Evolutionary conservation across 352 stramenopile species (phyloP).

Genomic region (Halophytophthora batemanensis): DNA sequence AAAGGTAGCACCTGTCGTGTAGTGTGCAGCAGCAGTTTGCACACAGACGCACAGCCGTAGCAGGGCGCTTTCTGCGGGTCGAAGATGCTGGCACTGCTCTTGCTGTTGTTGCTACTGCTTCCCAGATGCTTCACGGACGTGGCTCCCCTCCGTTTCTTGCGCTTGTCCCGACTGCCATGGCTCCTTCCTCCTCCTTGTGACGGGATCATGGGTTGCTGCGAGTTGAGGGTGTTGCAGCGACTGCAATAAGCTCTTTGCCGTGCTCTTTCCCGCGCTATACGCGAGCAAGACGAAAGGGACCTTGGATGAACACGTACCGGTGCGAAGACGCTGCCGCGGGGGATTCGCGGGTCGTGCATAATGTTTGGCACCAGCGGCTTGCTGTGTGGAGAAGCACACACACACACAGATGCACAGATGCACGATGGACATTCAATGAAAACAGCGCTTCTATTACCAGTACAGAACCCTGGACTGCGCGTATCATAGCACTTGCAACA

Average conservation of each 20-base stretch:
- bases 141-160: slow-evolving; percentile 24
- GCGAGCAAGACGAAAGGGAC: neutral
- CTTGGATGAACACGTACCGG: slow-evolving; percentile 20
- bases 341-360: slow-evolving; percentile 71
- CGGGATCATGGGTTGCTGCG: slow-evolving; percentile 10
- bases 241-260: too few species aligned
- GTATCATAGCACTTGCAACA: neutral
- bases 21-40: neutral
- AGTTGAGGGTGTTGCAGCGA: neutral
- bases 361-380: slow-evolving; percentile 54
- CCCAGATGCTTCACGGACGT: slow-evolving; percentile 11
- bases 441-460: neutral
- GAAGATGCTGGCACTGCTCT: slow-evolving; percentile 26
- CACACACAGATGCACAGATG: neutral
- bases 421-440: neutral
- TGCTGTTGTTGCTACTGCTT: slow-evolving; percentile 23
- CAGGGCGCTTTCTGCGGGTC: slow-evolving; percentile 25
- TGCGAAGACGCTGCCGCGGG: slow-evolving; percentile 62
- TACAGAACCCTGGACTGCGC: neutral
- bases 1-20: neutral
- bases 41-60: slow-evolving; percentile 32
- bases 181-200: slow-evolving; percentile 11
- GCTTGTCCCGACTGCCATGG: slow-evolving; percentile 28
- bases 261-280: too few species aligned
- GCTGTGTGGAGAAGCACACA: slow-evolving; percentile 2